Evolutionary conservation across 257 asterid species (phyloP), one percentile per base, ranked within the genome.

Genomic region (Solanum chiquidenum): DNA sequence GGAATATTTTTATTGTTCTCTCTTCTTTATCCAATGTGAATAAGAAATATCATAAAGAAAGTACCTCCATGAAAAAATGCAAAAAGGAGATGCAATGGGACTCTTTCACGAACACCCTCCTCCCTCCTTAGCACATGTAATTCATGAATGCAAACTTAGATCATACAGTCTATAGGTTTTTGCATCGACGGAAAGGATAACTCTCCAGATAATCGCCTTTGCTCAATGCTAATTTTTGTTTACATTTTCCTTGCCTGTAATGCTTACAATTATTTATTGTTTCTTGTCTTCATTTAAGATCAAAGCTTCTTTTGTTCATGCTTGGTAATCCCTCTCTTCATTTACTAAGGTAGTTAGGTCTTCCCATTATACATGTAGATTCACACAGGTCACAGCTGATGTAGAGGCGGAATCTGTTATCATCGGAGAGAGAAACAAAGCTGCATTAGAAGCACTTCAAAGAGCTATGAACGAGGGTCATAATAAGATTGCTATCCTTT

Each of bases 351-450:
- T 20, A 44, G 42, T 88, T 8, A 85, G 4, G 21, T 34, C 77
- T 64, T 72, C 80, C 74, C 55, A 40, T 66, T 42, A 44, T 34
- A 6, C 76, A 64, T 88, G 86, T 62, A 97, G 99, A 90, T 96
- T 97, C 91, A 90, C 96, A 46, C 92, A 91, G 87, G 90, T 92
- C 88, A 94, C 98, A 64, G 93, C 94, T 72, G 99, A 95, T 73
- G 94, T 95, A 87, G 99, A 96, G 92, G 99, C 95, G 91, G 89
- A 87, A 87, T 97, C 99, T 12, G 99, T 97, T 5, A 95, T 97
- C 73, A 96, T 97, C 6, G 99, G 99, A 5, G 99, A 97, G 89
- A 93, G 99, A 89, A 97, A 97, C 90, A 94, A 83, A 89, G 99
- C 97, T 20, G 98, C 98, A 18, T 91, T 91, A 5, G 94, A 95